phyloP scores from a whole-genome alignment of 192 early-diverging fungal genomes.

The Mortierella claussenii region DNA sequence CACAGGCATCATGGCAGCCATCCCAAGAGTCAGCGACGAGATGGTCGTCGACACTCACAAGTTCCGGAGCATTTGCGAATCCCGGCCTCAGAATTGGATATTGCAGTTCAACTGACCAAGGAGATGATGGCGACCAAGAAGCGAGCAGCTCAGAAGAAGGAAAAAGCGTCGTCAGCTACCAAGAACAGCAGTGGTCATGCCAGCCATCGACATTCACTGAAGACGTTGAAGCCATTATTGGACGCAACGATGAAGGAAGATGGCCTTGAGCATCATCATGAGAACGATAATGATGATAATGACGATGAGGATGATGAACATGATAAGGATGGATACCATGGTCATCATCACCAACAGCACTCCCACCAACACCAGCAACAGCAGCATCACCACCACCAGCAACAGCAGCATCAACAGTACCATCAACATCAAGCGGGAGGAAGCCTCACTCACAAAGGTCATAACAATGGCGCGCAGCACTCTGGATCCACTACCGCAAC shows the following conservation, averaged over 20 bases:
- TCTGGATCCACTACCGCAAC: background rate
- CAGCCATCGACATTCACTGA: slow-evolving; percentile 11
- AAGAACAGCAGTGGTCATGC: too few species aligned
- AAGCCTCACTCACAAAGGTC: background rate
- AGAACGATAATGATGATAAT: slow-evolving; percentile 1
- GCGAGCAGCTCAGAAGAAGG: slow-evolving; percentile 3
- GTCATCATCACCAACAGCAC: background rate
- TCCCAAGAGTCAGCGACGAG: background rate
- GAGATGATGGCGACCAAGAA: slow-evolving; percentile 35
- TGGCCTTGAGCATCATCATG: background rate
- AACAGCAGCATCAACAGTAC: background rate
- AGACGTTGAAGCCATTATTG: slow-evolving; percentile 18
- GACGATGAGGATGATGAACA: slow-evolving; percentile 2
- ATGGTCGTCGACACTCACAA: background rate
- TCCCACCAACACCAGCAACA: background rate
- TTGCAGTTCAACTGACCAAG: slow-evolving; percentile 33
- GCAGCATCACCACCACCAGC: background rate
- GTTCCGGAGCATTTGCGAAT: slow-evolving; percentile 25
- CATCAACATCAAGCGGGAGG: background rate
- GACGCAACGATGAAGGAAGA: slow-evolving; percentile 18
- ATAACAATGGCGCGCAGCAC: background rate
- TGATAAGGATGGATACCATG: background rate
- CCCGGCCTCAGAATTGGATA: slow-evolving; percentile 21
- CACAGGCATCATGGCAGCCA: background rate
- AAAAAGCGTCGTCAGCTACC: slow-evolving; percentile 3